Percentiles rank a stretch among this genome's conserved stretches.
These are phyloP conservation scores for Phytophthora megakarya DNA, from an alignment of 352 stramenopile species.

Conservation along the genomic window DNA sequence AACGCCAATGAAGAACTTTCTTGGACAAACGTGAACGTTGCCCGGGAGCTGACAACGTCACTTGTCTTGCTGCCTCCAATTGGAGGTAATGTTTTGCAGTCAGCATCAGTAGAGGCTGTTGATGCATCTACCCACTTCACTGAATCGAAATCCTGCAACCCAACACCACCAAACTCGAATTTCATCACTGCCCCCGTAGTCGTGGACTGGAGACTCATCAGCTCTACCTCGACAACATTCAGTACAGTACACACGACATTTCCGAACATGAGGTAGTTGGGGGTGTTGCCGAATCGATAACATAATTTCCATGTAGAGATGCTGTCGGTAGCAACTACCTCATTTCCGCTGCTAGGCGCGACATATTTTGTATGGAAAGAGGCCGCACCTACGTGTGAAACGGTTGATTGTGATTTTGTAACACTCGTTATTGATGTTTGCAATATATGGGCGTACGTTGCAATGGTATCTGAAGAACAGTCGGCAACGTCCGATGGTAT, in stretches of 20 bases:
- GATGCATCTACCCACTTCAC: conserved; percentile 57
- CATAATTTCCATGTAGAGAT: conserved; percentile 73
- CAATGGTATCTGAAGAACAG: conserved; percentile 40
- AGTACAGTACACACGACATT: conserved; percentile 62
- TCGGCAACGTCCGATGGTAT: conserved; percentile 49
- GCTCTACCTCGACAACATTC: conserved; percentile 49
- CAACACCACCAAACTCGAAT: conserved; percentile 64
- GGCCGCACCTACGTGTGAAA: conserved; percentile 45
- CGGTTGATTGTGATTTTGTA: conserved; percentile 30
- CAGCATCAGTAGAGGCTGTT: conserved; percentile 32
- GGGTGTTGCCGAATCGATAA: conserved; percentile 66
- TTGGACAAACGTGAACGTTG: conserved; percentile 53
- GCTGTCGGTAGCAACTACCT: conserved; percentile 8
- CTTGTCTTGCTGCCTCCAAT: conserved; percentile 44
- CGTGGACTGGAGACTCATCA: conserved; percentile 41
- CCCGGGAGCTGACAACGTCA: conserved; percentile 43
- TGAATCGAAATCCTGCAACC: conserved; percentile 63
- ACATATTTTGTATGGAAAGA: conserved; percentile 49
- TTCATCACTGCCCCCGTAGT: conserved; percentile 48
- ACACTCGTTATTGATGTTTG: conserved; percentile 38
- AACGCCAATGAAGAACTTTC: conserved; percentile 46
- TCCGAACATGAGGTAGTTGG: conserved; percentile 61
- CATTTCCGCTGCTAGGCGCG: conserved; percentile 21
- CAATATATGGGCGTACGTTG: conserved; percentile 48
- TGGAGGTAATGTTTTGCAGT: conserved; percentile 46